Conservation (phyloP, 176 grass and related monocot genomes). For the Pontederia crassipes region DNA sequence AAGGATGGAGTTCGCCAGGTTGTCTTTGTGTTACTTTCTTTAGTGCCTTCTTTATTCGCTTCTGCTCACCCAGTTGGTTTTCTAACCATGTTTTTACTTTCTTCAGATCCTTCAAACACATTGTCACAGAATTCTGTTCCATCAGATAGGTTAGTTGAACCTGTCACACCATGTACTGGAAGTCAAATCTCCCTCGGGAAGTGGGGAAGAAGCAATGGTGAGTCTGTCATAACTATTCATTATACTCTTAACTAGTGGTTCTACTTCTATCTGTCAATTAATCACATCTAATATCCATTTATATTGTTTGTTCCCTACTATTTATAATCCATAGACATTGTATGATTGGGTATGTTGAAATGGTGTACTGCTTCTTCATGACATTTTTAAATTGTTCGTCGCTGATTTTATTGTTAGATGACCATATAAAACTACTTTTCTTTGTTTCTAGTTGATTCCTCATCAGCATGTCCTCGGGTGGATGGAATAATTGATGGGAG, state of each 20-base stretch:
- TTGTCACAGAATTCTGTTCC: conserved; percentile 21
- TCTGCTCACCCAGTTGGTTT: conserved; percentile 6
- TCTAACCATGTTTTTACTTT: conserved; percentile 3
- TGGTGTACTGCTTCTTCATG: no score
- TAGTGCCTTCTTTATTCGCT: neutral
- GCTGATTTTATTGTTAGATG: no score
- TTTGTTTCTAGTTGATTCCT: conserved; percentile 19
- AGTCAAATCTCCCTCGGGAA: conserved; percentile 24
- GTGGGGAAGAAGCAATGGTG: conserved; percentile 35
- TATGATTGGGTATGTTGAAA: no score
- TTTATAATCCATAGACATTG: no score
- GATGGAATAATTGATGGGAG: conserved; percentile 79
- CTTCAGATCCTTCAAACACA: conserved; percentile 22
- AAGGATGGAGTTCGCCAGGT: conserved; percentile 38
- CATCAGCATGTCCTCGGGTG: conserved; percentile 31
- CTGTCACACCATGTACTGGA: conserved; percentile 17
- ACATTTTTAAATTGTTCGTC: no score
- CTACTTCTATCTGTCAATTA: no score
- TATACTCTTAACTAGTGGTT: no score
- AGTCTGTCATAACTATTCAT: conserved; percentile 17
- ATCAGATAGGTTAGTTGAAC: conserved; percentile 7
- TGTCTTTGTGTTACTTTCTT: conserved; percentile 20
- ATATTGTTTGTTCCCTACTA: no score
- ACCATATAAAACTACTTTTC: neutral
- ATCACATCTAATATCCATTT: no score